Evolutionary conservation across 495 filamentous ascomycete genomes (phyloP), one percentile per base, ranked within the genome.

Genomic region (Glutinoglossum americanum): DNA sequence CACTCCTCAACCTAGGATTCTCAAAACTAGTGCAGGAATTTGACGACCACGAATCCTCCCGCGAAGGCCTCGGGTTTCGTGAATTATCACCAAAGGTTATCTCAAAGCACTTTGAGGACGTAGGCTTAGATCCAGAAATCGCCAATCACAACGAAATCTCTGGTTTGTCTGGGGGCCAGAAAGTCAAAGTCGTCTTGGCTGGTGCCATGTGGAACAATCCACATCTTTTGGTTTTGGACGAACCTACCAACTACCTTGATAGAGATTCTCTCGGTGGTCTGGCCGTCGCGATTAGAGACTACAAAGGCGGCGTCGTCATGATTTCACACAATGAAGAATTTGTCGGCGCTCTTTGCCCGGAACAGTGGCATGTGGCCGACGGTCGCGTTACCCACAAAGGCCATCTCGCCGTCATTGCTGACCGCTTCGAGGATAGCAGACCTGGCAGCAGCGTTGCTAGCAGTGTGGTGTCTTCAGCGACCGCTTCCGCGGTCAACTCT

Each of bases 261-360:
- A 87, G 92, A 63, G 93, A 98, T 72, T 93, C 88, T 0, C 82
- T 98, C 9, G 92, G 92, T 63, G 92, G 90, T 67, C 75, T 98
- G 57, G 89, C 92, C 21, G 89, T 94, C 35, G 92, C 92, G 58
- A 96, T 98, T 66, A 85, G 88, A 61, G 92, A 98, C 66, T 98
- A 89, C 79, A 90, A 87, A 70, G 92, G 92, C 59, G 92, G 92
- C 67, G 93, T 97, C 1, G 86, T 97, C 60, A 94, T 98, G 84
- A 98, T 98, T 66, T 96, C 89, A 62, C 92, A 98, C 74, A 96
- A 97, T 79, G 85, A 95, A 64, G 93, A 98, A 68, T 98, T 98
- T 65, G 89, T 97, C 49, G 87, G 89, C 60, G 89, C 90, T 3
- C 81, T 98, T 11, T 89, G 90, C 66, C 82, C 83, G 23, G 92